A percentile compares a stretch with the other conserved stretches of the same genome.
phyloP scores from a whole-genome alignment of 2,329 filamentous ascomycete genomes.

The Plectosphaerella cucumerina region DNA sequence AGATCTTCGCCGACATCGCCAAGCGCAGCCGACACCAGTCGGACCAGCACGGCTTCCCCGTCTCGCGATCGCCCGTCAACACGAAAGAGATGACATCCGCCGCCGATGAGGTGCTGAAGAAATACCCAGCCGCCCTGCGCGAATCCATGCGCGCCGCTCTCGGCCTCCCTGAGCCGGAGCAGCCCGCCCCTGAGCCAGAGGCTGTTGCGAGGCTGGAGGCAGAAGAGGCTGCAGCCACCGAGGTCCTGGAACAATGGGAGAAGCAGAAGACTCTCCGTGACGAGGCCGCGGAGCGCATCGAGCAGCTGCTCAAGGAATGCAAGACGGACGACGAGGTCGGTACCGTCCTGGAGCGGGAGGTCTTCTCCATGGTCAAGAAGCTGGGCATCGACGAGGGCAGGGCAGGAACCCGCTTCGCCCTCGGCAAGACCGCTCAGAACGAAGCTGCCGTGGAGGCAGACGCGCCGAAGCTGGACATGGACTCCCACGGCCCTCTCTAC shows the following conservation, averaged over 20 bases:
- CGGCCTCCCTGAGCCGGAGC: constrained; percentile 25
- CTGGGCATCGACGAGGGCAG: constrained; percentile 44
- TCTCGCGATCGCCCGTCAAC: too few relatives aligned
- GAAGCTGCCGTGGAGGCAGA: constrained; percentile 4
- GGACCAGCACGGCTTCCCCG: too few relatives aligned
- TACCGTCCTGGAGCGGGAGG: constrained; percentile 60
- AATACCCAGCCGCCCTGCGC: constrained; percentile 34
- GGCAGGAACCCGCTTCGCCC: neutral
- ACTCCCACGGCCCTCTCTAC: constrained; percentile 61
- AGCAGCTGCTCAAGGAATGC: constrained; percentile 48
- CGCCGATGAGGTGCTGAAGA: constrained; percentile 20
- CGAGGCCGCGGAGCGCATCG: constrained; percentile 48
- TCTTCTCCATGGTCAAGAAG: constrained; percentile 56
- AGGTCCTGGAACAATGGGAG: constrained; percentile 19
- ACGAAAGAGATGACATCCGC: too few relatives aligned
- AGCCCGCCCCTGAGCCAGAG: neutral
- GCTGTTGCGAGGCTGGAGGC: constrained; percentile 4
- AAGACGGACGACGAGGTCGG: constrained; percentile 62
- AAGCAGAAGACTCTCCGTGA: constrained; percentile 35
- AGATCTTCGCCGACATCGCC: constrained; percentile 46
- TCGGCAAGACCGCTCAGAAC: constrained; percentile 7
- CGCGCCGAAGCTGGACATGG: constrained; percentile 36
- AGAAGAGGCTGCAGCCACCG: neutral
- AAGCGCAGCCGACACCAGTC: neutral
- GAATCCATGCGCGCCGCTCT: constrained; percentile 33